phyloP scores from a whole-genome alignment of 1,139 yeast species.

The Yarrowia galli region DNA sequence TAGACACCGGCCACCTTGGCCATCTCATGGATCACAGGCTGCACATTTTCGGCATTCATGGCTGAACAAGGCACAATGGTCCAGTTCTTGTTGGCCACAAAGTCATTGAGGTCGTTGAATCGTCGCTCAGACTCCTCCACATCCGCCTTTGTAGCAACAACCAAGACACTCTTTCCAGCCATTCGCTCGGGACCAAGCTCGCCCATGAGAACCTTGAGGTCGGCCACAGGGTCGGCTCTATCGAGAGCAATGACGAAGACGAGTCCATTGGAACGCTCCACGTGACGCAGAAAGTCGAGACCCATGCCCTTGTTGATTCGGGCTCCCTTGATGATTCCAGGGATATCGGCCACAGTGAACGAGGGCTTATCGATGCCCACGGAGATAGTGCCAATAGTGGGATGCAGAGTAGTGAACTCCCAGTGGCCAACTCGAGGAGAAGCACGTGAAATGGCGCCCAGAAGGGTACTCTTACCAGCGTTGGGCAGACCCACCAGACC shows the following conservation, averaged over 20 bases:
- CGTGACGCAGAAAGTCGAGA: slow-evolving; percentile 85
- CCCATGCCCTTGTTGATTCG: slow-evolving; percentile 90
- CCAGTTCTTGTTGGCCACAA: slow-evolving; percentile 56
- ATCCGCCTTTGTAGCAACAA: slow-evolving; percentile 94
- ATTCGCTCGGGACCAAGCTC: slow-evolving; percentile 76
- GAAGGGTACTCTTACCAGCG: slow-evolving; percentile 91
- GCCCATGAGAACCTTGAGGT: slow-evolving; percentile 63
- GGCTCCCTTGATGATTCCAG: slow-evolving; percentile 93
- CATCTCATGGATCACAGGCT: slow-evolving; percentile 73
- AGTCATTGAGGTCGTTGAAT: slow-evolving; percentile 47
- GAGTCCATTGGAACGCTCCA: slow-evolving; percentile 88
- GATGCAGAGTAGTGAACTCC: slow-evolving; percentile 94
- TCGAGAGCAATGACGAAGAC: slow-evolving; percentile 87
- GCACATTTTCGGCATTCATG: slow-evolving; percentile 70
- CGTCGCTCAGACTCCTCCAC: slow-evolving; percentile 58
- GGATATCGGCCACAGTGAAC: slow-evolving; percentile 96
- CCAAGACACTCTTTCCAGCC: slow-evolving; percentile 65
- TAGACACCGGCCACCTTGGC: slow-evolving; percentile 61
- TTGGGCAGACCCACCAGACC: slow-evolving; percentile 96
- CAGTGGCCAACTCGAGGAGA: slow-evolving; percentile 93
- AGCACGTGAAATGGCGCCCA: slow-evolving; percentile 89
- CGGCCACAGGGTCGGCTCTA: slow-evolving; percentile 64
- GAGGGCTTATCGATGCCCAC: slow-evolving; percentile 68
- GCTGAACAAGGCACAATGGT: slow-evolving; percentile 87
- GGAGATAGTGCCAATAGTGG: slow-evolving; percentile 87